phyloP scores from a whole-genome alignment of 2,329 filamentous ascomycete species.

The Fusarium falciforme region DNA sequence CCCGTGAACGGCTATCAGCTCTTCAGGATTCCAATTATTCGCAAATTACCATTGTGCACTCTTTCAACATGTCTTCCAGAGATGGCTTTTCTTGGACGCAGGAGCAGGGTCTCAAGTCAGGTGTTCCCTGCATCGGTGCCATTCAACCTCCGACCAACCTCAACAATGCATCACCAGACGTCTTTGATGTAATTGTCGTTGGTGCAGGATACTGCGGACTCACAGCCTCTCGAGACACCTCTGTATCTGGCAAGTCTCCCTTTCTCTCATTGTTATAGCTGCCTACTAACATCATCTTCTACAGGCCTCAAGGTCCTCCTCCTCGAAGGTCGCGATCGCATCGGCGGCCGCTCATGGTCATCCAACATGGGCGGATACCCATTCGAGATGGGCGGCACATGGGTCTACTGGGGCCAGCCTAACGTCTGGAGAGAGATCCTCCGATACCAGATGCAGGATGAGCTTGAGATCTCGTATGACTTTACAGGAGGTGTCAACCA shows the following conservation, averaged over 20 bases:
- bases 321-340: conserved; percentile 59
- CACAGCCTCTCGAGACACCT: conserved; percentile 44
- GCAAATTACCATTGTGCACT: not conserved
- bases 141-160: conserved; percentile 44
- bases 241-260: conserved; percentile 39
- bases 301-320: conserved; percentile 54
- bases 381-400: conserved; percentile 63
- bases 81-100: conserved; percentile 49
- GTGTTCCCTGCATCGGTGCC: conserved; percentile 46
- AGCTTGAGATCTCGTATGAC: conserved; percentile 54
- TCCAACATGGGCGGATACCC: conserved; percentile 56
- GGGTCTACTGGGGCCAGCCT: conserved; percentile 59
- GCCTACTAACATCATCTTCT: not conserved
- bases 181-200: conserved; percentile 46
- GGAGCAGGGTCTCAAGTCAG: conserved; percentile 43
- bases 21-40: not conserved
- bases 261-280: not conserved
- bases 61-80: conserved; percentile 41
- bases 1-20: not conserved
- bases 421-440: conserved; percentile 58
- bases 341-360: conserved; percentile 61
- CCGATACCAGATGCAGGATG: conserved; percentile 57
- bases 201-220: conserved; percentile 48
- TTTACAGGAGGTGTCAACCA: conserved; percentile 56
- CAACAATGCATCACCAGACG: conserved; percentile 4